Evolutionary conservation across 2,329 filamentous ascomycete species (phyloP).

Genomic region (Thielaviopsis punctulata): DNA sequence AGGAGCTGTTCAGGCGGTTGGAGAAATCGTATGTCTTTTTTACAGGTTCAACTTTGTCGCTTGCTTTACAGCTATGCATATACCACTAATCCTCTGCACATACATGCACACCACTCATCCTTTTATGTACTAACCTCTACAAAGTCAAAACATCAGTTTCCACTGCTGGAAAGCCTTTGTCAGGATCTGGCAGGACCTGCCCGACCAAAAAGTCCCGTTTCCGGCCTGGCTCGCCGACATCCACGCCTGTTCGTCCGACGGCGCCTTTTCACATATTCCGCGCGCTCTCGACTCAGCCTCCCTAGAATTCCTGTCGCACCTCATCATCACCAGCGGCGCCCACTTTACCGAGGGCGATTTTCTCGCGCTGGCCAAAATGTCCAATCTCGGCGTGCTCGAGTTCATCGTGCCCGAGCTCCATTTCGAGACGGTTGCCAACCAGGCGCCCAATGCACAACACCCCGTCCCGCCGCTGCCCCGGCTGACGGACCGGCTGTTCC

Average conservation of each 20-base stretch:
- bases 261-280: conserved; percentile 1
- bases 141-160: conserved; percentile 5
- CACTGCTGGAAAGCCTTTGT: conserved; percentile 3
- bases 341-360: conserved; percentile 23
- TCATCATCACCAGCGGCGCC: conserved; percentile 23
- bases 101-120: no score
- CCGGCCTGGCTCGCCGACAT: conserved; percentile 2
- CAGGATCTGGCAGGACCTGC: not conserved
- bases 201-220: not conserved
- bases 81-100: no score
- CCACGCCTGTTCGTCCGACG: conserved; percentile 3
- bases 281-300: conserved; percentile 14
- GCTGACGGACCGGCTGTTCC: conserved; percentile 28
- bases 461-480: conserved; percentile 19
- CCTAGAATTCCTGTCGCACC: conserved; percentile 24
- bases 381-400: conserved; percentile 31
- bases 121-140: no score
- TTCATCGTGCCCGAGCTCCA: conserved; percentile 22
- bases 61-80: not conserved
- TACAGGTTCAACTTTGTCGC: not conserved
- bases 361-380: conserved; percentile 23
- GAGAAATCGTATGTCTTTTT: not conserved
- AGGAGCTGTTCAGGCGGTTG: not conserved
- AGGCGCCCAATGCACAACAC: conserved; percentile 13
- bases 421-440: not conserved